These are phyloP conservation scores for Clarireedia hainanense DNA, from an alignment of 2,329 filamentous ascomycete genomes.

Conservation along the genomic window DNA sequence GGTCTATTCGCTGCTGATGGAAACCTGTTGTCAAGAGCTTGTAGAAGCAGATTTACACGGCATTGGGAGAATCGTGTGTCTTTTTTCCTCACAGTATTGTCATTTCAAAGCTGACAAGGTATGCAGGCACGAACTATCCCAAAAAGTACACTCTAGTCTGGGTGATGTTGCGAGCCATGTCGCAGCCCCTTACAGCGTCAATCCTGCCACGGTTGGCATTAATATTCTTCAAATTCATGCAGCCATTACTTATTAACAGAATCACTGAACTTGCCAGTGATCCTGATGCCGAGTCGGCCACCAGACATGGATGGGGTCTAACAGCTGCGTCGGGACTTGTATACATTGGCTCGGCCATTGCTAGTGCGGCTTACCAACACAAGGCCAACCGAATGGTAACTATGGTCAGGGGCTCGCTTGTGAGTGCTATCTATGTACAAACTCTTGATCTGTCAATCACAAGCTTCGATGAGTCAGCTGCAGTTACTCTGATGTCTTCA, in stretches of 20 bases:
- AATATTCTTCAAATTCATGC: conserved; percentile 14
- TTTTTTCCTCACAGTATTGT: not conserved
- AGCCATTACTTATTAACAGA: conserved; percentile 16
- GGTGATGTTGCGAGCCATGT: conserved; percentile 14
- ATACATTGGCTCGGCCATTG: conserved; percentile 24
- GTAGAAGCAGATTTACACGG: conserved; percentile 7
- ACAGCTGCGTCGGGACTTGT: conserved; percentile 16
- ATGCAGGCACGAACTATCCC: conserved; percentile 9
- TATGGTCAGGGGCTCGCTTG: conserved; percentile 21
- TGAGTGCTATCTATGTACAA: conserved; percentile 24
- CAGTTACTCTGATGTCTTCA: conserved; percentile 11
- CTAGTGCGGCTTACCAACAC: conserved; percentile 17
- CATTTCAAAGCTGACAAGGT: conserved; percentile 4
- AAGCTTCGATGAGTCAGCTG: conserved; percentile 19
- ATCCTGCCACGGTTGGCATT: conserved; percentile 12
- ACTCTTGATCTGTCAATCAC: conserved; percentile 23
- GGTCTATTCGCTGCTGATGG: conserved; percentile 21
- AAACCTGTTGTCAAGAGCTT: conserved; percentile 12
- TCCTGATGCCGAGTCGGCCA: not conserved
- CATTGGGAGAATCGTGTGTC: conserved; percentile 14
- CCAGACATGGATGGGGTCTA: conserved; percentile 16
- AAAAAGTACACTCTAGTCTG: conserved; percentile 15
- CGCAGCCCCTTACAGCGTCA: conserved; percentile 13
- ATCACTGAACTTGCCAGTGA: conserved; percentile 9
- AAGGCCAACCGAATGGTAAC: conserved; percentile 14